These are phyloP conservation scores for Yarrowia divulgata DNA, from an alignment of 805 yeast species.

Conservation along the genomic window DNA sequence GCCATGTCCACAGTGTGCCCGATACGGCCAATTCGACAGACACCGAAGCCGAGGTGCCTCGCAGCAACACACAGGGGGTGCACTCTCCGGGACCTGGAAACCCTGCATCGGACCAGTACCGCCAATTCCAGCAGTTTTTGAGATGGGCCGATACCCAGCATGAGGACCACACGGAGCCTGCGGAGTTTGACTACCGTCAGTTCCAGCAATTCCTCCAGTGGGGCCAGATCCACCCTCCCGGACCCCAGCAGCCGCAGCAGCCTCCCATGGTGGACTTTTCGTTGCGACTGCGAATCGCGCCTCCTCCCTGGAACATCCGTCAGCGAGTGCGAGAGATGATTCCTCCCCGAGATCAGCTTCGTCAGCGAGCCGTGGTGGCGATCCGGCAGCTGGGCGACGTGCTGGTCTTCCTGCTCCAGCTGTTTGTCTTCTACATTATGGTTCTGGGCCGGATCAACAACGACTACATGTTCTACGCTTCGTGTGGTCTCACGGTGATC, in stretches of 20 bases:
- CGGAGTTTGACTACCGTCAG: slow-evolving; percentile 30
- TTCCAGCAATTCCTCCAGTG: slow-evolving; percentile 32
- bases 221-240: slow-evolving; percentile 20
- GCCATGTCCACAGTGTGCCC: background rate
- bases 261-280: slow-evolving; percentile 5
- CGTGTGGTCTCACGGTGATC: slow-evolving; percentile 26
- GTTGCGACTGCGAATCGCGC: slow-evolving; percentile 11
- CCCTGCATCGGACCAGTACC: slow-evolving; percentile 34
- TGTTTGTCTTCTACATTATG: slow-evolving; percentile 34
- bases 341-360: slow-evolving; percentile 22
- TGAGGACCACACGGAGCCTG: slow-evolving; percentile 18
- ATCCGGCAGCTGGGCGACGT: slow-evolving; percentile 18
- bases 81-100: background rate
- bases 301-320: slow-evolving; percentile 31
- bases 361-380: slow-evolving; percentile 10
- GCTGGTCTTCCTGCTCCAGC: slow-evolving; percentile 25
- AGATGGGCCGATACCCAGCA: slow-evolving; percentile 35
- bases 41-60: slow-evolving; percentile 5
- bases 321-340: slow-evolving; percentile 20
- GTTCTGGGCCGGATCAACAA: slow-evolving; percentile 33
- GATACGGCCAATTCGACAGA: slow-evolving; percentile 29
- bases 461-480: slow-evolving; percentile 35
- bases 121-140: slow-evolving; percentile 36
- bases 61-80: too few species aligned
- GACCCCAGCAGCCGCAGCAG: background rate